Percentiles rank a stretch among this genome's conserved stretches.
These are phyloP conservation scores for Stagonosporopsis cucurbitacearum DNA, from an alignment of 2,329 filamentous ascomycete genomes.

Conservation along the genomic window DNA sequence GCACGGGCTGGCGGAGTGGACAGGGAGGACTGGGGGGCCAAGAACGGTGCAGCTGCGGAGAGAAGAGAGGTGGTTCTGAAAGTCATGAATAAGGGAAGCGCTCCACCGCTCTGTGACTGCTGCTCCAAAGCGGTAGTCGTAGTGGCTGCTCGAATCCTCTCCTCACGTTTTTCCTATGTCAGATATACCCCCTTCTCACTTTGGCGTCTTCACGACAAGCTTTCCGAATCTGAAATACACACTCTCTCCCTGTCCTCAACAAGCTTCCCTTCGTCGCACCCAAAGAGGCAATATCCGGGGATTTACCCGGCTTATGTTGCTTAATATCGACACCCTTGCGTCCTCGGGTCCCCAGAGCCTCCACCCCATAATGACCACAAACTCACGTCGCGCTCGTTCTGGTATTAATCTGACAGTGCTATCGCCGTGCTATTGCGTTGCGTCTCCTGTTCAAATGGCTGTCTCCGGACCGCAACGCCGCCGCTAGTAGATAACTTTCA, in stretches of 20 bases:
- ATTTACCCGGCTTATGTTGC: slow-evolving; percentile 17
- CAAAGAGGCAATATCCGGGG: slow-evolving; percentile 10
- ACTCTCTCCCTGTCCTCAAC: not conserved
- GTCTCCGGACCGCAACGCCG: slow-evolving; percentile 43
- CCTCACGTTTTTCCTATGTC: not conserved
- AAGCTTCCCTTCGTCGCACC: not conserved
- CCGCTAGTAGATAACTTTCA: slow-evolving; percentile 31
- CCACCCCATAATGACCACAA: not conserved
- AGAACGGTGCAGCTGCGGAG: slow-evolving; percentile 8
- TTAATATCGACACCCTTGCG: slow-evolving; percentile 9
- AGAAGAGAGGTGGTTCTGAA: slow-evolving; percentile 1
- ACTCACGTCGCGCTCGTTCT: not conserved
- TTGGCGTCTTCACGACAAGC: not conserved
- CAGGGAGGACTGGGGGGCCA: slow-evolving; percentile 21
- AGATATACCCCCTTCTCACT: not conserved
- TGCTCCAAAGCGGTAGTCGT: not conserved
- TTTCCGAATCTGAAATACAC: not conserved
- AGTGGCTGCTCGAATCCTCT: not conserved
- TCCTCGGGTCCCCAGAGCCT: not conserved
- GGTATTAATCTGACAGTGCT: not conserved
- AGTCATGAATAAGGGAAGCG: not conserved
- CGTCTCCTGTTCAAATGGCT: not conserved
- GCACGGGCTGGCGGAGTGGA: slow-evolving; percentile 43
- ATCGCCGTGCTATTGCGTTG: not conserved
- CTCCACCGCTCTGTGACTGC: not conserved